Evolutionary conservation across 2,329 filamentous ascomycete species (phyloP).

Genomic region (Thermomyces lanuginosus): DNA sequence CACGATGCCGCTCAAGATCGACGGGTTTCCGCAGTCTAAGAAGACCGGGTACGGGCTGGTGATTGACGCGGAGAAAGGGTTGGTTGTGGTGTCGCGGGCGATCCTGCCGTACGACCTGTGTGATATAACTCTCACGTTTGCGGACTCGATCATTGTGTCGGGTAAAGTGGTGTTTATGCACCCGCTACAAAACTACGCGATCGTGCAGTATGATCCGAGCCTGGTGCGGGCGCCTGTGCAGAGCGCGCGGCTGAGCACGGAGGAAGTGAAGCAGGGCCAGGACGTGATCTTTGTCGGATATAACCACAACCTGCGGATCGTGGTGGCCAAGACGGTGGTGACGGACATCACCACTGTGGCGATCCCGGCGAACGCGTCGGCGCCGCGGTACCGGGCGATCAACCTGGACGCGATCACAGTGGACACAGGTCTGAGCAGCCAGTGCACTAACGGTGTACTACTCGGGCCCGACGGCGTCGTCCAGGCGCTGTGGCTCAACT

Average conservation of each 20-base stretch:
- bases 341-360: conserved; percentile 96
- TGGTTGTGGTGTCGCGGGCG: conserved; percentile 85
- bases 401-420: conserved; percentile 96
- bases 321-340: conserved; percentile 83
- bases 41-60: conserved; percentile 94
- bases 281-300: conserved; percentile 97
- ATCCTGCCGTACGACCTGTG: conserved; percentile 94
- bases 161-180: conserved; percentile 93
- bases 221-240: conserved; percentile 89
- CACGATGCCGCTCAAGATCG: conserved; percentile 86
- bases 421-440: conserved; percentile 76
- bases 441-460: conserved; percentile 87
- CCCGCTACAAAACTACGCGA: conserved; percentile 88
- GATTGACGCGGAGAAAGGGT: conserved; percentile 89
- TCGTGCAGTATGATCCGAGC: conserved; percentile 84
- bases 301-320: conserved; percentile 85
- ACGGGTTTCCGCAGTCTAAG: conserved; percentile 89
- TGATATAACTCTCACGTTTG: conserved; percentile 90
- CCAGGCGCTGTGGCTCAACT: conserved; percentile 90
- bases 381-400: conserved; percentile 82
- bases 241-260: conserved; percentile 66
- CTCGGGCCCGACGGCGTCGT: conserved; percentile 81
- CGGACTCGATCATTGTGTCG: conserved; percentile 86
- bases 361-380: conserved; percentile 82
- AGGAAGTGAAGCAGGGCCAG: conserved; percentile 78